Base-by-base conservation (phyloP, 1,284 basidiomycete species). In the Tylopilus orsonianus region DNA sequence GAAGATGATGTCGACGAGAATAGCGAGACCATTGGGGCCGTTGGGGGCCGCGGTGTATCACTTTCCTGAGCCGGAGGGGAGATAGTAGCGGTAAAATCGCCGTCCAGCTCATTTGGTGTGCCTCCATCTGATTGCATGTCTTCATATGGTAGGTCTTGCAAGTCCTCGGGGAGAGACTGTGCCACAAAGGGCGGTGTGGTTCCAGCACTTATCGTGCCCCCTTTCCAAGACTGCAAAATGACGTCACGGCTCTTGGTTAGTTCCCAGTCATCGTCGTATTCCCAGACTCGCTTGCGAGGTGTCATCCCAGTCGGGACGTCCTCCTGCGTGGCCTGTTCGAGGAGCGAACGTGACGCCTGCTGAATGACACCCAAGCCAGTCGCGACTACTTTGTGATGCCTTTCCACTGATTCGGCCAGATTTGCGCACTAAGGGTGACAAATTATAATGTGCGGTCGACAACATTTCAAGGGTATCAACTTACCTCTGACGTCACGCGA, bases 271-370 rank as follows among this genome's bases (percentile, higher is more conserved):
- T 87, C 83, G 5, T 74, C 70, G 54, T 83, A 85, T 50, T 82
- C 69, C 80, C 83, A 86, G 29, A 67, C 67, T 33, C 84, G 81
- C 70, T 88, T 90, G 36, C 77, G 78, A 22, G 89, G 89, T 4
- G 88, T 91, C 46, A 68, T 68, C 8, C 87, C 88, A 9, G 83
- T 87, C 3, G 83, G 69, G 24, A 69, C 62, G 56, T 88, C 87
- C 48, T 83, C 80, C 47, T 70, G 75, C 3, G 78, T 74, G 6
- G 83, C 87, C 46, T 83, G 71, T 20, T 80, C 75, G 4, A 76
- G 58, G n/a, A 90, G 69, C 10, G 70, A 68, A 27, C 75, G 70
- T 7, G 77, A 75, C 1, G 74, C 74, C 29, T 77, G 69, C 37
- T 78, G 75, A 16, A 87, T 64, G 5, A 72, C 66, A 2, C 72